phyloP scores from a whole-genome alignment of 2,329 filamentous ascomycete species.

The Ceratocystis cubensis region DNA sequence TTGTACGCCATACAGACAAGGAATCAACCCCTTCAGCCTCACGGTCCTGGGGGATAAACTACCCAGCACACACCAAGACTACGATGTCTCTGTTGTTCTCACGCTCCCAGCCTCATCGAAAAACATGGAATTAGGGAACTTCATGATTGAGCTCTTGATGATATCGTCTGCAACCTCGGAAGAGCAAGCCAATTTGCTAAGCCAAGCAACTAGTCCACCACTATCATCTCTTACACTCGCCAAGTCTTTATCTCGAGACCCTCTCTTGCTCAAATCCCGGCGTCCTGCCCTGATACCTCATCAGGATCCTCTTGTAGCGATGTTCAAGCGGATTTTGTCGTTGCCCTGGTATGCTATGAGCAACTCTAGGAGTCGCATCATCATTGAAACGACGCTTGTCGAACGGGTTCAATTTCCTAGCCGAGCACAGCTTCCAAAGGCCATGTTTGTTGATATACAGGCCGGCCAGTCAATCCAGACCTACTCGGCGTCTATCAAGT shows the following conservation, averaged over 20 bases:
- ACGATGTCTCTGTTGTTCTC: slow-evolving; percentile 69
- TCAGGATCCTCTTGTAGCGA: slow-evolving; percentile 54
- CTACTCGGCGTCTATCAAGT: slow-evolving; percentile 54
- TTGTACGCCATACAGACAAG: slow-evolving; percentile 29
- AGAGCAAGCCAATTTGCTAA: neutral
- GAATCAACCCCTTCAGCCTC: slow-evolving; percentile 42
- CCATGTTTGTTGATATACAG: slow-evolving; percentile 52
- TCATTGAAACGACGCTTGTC: slow-evolving; percentile 49
- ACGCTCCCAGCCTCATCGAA: slow-evolving; percentile 62
- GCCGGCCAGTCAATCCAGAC: slow-evolving; percentile 60
- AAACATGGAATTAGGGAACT: slow-evolving; percentile 74
- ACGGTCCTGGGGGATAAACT: slow-evolving; percentile 35
- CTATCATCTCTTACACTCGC: neutral
- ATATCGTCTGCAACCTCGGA: neutral
- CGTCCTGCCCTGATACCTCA: slow-evolving; percentile 73
- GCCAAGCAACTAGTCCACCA: neutral
- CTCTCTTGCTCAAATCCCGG: slow-evolving; percentile 49
- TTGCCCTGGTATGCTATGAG: slow-evolving; percentile 55
- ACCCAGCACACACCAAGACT: slow-evolving; percentile 60
- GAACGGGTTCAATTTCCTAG: slow-evolving; percentile 54
- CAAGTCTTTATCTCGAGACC: slow-evolving; percentile 1
- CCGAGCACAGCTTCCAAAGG: slow-evolving; percentile 32
- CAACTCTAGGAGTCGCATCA: slow-evolving; percentile 14
- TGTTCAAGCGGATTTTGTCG: slow-evolving; percentile 46
- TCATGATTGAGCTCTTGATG: slow-evolving; percentile 67